Base-by-base conservation (phyloP, 805 yeast species). In the Soucietia sequanensis region DNA sequence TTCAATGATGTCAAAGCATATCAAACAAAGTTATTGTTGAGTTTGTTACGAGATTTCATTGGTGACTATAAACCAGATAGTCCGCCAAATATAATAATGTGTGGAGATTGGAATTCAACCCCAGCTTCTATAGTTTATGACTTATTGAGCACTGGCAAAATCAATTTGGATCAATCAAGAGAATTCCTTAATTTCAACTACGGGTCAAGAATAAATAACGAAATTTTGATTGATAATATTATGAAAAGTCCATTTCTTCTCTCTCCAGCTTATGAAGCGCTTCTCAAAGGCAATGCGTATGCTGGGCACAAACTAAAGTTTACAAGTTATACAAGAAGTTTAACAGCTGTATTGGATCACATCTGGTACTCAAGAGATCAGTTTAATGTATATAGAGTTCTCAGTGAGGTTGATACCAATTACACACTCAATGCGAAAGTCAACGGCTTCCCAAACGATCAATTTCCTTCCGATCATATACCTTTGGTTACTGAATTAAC, bases 401-500 rank as follows among this genome's bases (percentile, higher is more conserved):
- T 79, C n/a, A 73, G 79, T n/a, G 80, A 77, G 12, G 59, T 74
- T 10, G 68, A 70, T 30, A 42, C 50, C 0, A 34, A 44, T 0
- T 68, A 70, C 39, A 35, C 61, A 11, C 34, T 48, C 5, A 38
- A 48, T 20, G 32, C 30, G 23, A 30, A 32, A 0, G 62, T 60
- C 8, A 39, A 39, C 7, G 76, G 82, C 0, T 64, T 78, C 32
- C 86, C 85, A 1, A 79, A 80, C 42, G 58, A 53, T 27, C 70
- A 70, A 13, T 80, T 75, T 42, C 85, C 86, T 4, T 79, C 80
- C 34, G 81, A 77, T 37, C 75, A 68, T 41, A 68, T 68, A 6
- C 75, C 75, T 9, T 47, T 69, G 18, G 55, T 64, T 6, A 52
- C 64, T 4, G 48, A 48, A 27, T 22, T 52, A 12, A 27, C 34